Base-by-base conservation (phyloP, 176 grass and related monocot species). In the Paspalum notatum region DNA sequence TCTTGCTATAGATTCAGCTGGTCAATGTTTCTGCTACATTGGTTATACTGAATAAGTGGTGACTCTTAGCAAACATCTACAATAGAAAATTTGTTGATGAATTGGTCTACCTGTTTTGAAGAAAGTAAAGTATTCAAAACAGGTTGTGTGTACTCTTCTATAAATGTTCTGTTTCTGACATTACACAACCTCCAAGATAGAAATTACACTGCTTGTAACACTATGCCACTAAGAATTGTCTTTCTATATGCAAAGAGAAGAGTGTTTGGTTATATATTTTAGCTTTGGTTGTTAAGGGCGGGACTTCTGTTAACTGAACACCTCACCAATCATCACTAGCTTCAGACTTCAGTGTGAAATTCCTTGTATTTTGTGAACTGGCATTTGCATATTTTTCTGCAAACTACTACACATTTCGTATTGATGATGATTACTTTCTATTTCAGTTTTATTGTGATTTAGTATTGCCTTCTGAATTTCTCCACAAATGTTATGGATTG, bases 91-190 rank as follows among this genome's bases (percentile, higher is more conserved):
- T 16, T 50, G 54, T 71, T 61, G 44, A 61, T 50, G n/a, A 70
- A 42, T 77, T 84, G 39, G 41, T 77, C 6, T 21, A 56, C 24
- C 38, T 50, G 10, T 50, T 67, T 68, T 75, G n/a, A 60, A 51
- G n/a, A 26, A 52, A 81, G 45, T 41, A 27, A 32, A 32, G 78
- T 21, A 15, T 71, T 78, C 41, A 45, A 22, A 78, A 37, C 5
- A 71, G 45, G 51, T 44, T 72, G 7, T 10, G 16, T 11, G 59
- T 48, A 61, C 66, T 60, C 43, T 71, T 49, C 13, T 58, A 60
- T 18, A 24, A 58, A 50, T 69, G 12, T 71, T n/a, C 2, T 83
- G 7, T 48, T 66, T 67, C 17, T 2, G 14, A 40, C 4, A 49
- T 20, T 46, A 24, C 66, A 40, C 9, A 6, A 9, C 69, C 41